Conservation (phyloP, 805 yeast species). For the Diddensiella caesifluorescens region DNA sequence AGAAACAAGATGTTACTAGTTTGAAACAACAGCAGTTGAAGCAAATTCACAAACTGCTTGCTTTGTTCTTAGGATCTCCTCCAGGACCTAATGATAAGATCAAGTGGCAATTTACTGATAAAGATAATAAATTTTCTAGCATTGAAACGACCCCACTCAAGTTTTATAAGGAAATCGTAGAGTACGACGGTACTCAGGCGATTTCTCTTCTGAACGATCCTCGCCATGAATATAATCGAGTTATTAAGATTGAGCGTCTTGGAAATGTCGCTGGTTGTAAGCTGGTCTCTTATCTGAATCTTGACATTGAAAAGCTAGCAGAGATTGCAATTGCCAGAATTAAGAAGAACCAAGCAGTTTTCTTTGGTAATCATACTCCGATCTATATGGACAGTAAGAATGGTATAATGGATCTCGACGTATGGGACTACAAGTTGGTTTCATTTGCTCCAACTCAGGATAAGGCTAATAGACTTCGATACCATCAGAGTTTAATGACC, state of each 20-base stretch:
- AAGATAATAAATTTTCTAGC: slow-evolving; percentile 52
- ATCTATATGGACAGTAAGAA: slow-evolving; percentile 56
- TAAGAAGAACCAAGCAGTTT: slow-evolving; percentile 69
- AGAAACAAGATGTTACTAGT: slow-evolving; percentile 37
- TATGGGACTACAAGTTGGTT: slow-evolving; percentile 60
- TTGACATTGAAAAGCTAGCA: slow-evolving; percentile 54
- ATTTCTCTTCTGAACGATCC: slow-evolving; percentile 80
- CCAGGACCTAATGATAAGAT: slow-evolving; percentile 66
- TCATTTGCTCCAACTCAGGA: slow-evolving; percentile 38
- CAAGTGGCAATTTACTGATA: slow-evolving; percentile 70
- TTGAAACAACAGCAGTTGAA: slow-evolving; percentile 41
- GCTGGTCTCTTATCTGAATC: slow-evolving; percentile 65
- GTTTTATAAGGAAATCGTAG: slow-evolving; percentile 53
- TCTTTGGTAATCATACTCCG: slow-evolving; percentile 89
- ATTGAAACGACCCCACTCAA: slow-evolving; percentile 57
- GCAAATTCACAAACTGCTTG: slow-evolving; percentile 59
- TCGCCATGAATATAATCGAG: slow-evolving; percentile 58
- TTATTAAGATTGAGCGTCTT: slow-evolving; percentile 66
- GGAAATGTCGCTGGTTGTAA: slow-evolving; percentile 71
- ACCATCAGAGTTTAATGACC: slow-evolving; percentile 74
- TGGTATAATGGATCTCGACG: slow-evolving; percentile 68
- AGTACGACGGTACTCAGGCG: slow-evolving; percentile 44
- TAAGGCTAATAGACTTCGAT: slow-evolving; percentile 65
- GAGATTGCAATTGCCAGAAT: slow-evolving; percentile 61
- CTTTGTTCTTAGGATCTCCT: slow-evolving; percentile 71